A percentile compares a stretch with the other conserved stretches of the same genome.
Conservation (phyloP, 345 rosid genomes). For the Salix koriyanagi region DNA sequence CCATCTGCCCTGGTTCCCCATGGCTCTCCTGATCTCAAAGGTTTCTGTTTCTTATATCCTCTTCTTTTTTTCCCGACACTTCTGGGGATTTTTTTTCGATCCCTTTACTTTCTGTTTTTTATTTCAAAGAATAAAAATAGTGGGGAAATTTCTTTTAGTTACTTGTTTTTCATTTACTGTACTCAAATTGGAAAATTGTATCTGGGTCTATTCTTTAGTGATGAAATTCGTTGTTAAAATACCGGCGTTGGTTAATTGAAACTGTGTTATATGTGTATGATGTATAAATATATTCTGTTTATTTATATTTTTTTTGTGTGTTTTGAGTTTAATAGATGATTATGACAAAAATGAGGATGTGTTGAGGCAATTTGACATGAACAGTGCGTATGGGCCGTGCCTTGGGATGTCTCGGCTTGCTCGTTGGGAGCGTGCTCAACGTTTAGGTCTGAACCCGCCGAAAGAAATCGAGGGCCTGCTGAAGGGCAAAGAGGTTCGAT, state of each 20-base stretch:
- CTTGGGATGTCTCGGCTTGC: constrained; percentile 59
- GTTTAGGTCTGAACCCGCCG: constrained; percentile 65
- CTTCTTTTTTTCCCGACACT: neutral
- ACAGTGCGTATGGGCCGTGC: constrained; percentile 80
- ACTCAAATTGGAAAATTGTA: neutral
- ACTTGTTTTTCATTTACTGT: neutral
- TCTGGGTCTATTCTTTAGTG: neutral
- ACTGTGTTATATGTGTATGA: too few species aligned
- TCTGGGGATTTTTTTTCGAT: too few species aligned
- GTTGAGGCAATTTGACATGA: constrained; percentile 73
- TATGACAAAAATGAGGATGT: constrained; percentile 40
- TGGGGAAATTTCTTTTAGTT: neutral
- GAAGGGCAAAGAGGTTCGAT: constrained; percentile 37
- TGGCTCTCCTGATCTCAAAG: neutral
- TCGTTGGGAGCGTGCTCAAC: constrained; percentile 69
- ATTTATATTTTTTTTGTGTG: neutral
- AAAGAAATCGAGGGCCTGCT: constrained; percentile 41
- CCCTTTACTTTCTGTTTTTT: neutral
- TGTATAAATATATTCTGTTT: too few species aligned
- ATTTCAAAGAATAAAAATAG: neutral
- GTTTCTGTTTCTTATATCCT: neutral
- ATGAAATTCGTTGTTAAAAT: neutral
- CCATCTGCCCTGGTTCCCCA: constrained; percentile 1
- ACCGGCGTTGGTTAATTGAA: neutral
- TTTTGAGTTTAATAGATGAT: constrained; percentile 29